Evolutionary conservation across 345 rosid genomes (phyloP).

Genomic region (Erodium maritimum): DNA sequence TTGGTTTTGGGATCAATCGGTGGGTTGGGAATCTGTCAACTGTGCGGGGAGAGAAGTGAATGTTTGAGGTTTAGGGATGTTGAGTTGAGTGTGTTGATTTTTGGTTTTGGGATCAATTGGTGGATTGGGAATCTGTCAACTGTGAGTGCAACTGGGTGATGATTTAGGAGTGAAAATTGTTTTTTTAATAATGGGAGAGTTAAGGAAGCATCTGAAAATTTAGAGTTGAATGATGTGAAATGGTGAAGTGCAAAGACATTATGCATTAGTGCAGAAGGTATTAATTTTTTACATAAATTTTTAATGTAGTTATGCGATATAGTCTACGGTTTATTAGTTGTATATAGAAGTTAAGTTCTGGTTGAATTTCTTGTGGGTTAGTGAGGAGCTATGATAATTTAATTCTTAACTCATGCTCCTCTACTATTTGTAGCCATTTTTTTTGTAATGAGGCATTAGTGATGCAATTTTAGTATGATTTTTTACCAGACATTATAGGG

Average conservation of each 20-base stretch:
- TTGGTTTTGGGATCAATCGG: too few relatives aligned
- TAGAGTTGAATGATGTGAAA: background rate
- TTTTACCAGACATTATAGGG: background rate
- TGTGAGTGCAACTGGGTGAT: too few relatives aligned
- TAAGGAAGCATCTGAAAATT: background rate
- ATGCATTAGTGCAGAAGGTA: background rate
- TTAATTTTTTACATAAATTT: slow-evolving; percentile 8
- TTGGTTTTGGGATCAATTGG: background rate
- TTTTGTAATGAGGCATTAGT: background rate
- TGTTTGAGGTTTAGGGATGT: background rate
- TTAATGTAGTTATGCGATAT: background rate
- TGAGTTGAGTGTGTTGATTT: background rate
- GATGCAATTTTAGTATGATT: background rate
- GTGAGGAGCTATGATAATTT: too few relatives aligned
- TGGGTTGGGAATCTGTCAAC: too few relatives aligned
- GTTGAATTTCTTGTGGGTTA: too few relatives aligned
- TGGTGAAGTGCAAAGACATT: slow-evolving; percentile 5
- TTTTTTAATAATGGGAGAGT: background rate
- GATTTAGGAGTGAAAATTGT: background rate
- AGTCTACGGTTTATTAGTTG: background rate
- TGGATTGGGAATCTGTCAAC: too few relatives aligned
- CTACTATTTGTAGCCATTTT: background rate
- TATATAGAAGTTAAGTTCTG: background rate
- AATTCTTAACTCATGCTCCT: too few relatives aligned
- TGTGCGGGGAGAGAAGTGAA: too few relatives aligned